Evolutionary conservation across 352 stramenopile genomes (phyloP).

Genomic region (Phytopythium montanum): DNA sequence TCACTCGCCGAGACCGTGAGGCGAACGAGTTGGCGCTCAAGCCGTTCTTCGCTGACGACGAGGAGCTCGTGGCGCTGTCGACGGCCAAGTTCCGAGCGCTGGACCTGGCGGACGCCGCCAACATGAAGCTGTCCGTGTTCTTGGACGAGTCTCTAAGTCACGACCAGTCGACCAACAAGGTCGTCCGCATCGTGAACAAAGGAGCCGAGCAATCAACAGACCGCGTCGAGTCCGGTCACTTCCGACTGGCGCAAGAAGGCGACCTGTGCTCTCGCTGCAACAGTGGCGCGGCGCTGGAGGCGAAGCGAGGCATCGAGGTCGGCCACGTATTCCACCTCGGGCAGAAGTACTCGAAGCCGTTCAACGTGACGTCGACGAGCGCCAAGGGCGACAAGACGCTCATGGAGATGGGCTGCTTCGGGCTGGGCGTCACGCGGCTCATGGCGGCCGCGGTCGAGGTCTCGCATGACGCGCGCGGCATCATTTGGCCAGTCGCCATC

Average conservation of each 20-base stretch:
- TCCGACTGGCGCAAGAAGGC: conserved; percentile 57
- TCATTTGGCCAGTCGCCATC: conserved; percentile 79
- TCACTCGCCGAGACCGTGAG: conserved; percentile 52
- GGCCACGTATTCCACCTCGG: conserved; percentile 88
- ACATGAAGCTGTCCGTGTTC: conserved; percentile 46
- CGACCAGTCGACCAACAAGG: conserved; percentile 7
- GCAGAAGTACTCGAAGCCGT: conserved; percentile 87
- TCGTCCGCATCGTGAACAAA: conserved; percentile 2
- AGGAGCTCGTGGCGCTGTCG: conserved; percentile 46
- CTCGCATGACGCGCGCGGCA: conserved; percentile 70
- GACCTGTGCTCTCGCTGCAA: conserved; percentile 62
- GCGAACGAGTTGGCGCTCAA: conserved; percentile 74
- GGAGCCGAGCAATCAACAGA: conserved; percentile 12
- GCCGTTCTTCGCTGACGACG: conserved; percentile 50
- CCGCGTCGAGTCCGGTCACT: conserved; percentile 44
- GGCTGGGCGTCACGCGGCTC: conserved; percentile 80
- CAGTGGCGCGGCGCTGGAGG: conserved; percentile 37
- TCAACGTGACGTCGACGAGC: conserved; percentile 57
- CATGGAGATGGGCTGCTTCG: conserved; percentile 89
- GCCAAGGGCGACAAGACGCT: conserved; percentile 43
- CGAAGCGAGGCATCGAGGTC: conserved; percentile 86
- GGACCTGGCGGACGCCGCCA: conserved; percentile 7
- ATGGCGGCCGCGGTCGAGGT: conserved; percentile 80
- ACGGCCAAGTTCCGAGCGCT: conserved; percentile 18
- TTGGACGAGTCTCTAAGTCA: conserved; percentile 62